Evolutionary conservation across 768 basidiomycete species (phyloP).

Genomic region (Boletus coccyginus): DNA sequence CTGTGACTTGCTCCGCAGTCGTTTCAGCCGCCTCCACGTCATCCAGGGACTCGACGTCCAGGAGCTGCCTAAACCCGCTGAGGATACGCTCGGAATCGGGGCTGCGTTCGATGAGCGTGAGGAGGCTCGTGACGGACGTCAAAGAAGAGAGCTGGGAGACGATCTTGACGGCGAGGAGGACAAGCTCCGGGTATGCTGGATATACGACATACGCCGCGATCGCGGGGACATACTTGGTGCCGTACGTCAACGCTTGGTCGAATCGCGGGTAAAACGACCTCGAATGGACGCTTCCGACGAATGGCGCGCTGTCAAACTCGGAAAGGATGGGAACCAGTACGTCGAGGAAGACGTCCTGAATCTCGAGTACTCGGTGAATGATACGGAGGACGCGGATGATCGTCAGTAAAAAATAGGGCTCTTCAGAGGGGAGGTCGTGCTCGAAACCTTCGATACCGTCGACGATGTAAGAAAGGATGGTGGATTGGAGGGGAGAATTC

Average conservation of each 20-base stretch:
- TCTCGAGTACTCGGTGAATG: constrained; percentile 73
- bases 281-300: constrained; percentile 55
- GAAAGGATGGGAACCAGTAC: constrained; percentile 76
- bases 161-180: constrained; percentile 76
- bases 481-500: constrained; percentile 65
- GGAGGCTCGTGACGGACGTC: constrained; percentile 65
- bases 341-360: constrained; percentile 88
- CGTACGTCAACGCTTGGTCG: constrained; percentile 72
- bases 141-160: constrained; percentile 65
- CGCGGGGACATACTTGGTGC: constrained; percentile 70
- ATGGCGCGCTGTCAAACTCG: constrained; percentile 55
- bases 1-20: constrained; percentile 59
- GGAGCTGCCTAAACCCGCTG: constrained; percentile 67
- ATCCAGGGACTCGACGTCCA: constrained; percentile 60
- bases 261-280: constrained; percentile 71
- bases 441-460: constrained; percentile 80
- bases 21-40: constrained; percentile 61
- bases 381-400: constrained; percentile 82
- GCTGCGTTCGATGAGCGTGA: constrained; percentile 76
- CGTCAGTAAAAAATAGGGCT: constrained; percentile 69
- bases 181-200: constrained; percentile 68
- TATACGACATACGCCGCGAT: constrained; percentile 76
- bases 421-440: constrained; percentile 62
- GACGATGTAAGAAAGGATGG: constrained; percentile 74
- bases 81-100: constrained; percentile 83